Evolutionary conservation across 2,329 filamentous ascomycete genomes (phyloP), one percentile per base, ranked within the genome.

Genomic region (Colletotrichum orchidophilum): DNA sequence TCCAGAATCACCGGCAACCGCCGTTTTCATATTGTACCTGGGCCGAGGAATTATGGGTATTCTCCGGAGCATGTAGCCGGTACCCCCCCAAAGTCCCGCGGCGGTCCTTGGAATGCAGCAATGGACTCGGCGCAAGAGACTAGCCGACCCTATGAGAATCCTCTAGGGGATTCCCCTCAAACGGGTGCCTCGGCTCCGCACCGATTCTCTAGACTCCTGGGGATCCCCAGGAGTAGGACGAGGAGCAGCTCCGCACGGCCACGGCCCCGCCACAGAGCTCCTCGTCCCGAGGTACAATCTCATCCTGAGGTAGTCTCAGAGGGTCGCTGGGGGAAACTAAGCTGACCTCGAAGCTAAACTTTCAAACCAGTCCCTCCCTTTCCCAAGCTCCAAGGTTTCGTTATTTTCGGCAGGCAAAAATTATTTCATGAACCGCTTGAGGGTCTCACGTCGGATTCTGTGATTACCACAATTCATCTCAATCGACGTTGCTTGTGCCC

Each of bases 221-320:
- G 39, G 58, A 35, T 54, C n/a, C n/a, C n/a, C 55, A 63, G 53
- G 65, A 35, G 58, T n/a, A 59, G 52, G 24, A 68, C 9, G 39
- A 46, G 21, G 33, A 53, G 68, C 58, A 46, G 53, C 29, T 49
- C 35, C 65, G 69, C 64, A 71, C 69, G 64, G 65, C 65, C 64
- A 68, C 57, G 50, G 64, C 52, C 58, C 63, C 52, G 26, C 63
- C 63, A 63, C 26, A 61, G 29, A 24, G 21, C 42, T 58, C 27
- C 65, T 71, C 65, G 59, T 71, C 69, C 69, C 69, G 69, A 71
- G 69, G 69, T 71, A 57, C 69, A 49, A 52, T 64, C 33, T 55
- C 49, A 31, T 50, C 68, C 33, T 31, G 26, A n/a, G n/a, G n/a
- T n/a, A n/a, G 69, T 71, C 59, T 63, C 65, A 69, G 33, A 24